Conservation (phyloP, 306 rosid genomes). For the Medicago arabica region DNA sequence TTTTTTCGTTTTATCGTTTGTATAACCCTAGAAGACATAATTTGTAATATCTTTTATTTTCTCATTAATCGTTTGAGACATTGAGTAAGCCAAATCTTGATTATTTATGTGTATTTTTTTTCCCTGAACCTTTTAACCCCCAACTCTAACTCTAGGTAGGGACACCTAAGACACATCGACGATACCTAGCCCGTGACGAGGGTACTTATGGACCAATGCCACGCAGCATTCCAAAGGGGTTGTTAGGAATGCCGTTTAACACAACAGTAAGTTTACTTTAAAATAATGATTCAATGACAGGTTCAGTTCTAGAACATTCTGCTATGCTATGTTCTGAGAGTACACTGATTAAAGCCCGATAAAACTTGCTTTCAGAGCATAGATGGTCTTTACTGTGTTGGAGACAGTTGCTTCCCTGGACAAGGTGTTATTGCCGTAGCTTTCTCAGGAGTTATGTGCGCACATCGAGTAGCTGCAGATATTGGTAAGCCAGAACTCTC, state of each 20-base stretch:
- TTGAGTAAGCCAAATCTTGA: neutral
- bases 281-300: slow-evolving; percentile 7
- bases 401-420: slow-evolving; percentile 99
- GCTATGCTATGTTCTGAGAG: slow-evolving; percentile 25
- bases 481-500: slow-evolving; percentile 56
- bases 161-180: slow-evolving; percentile 91
- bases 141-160: slow-evolving; percentile 67
- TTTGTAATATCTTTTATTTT: neutral
- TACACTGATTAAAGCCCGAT: slow-evolving; percentile 34
- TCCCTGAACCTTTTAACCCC: slow-evolving; percentile 11
- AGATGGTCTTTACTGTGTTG: slow-evolving; percentile 93
- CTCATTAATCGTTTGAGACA: neutral
- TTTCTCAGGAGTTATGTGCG: slow-evolving; percentile 96
- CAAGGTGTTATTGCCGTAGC: slow-evolving; percentile 98
- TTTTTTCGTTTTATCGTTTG: too few species aligned
- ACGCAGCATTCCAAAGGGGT: slow-evolving; percentile 76
- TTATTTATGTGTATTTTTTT: slow-evolving; percentile 15
- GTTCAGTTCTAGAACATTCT: slow-evolving; percentile 28
- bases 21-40: neutral
- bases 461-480: slow-evolving; percentile 97
- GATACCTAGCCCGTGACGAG: slow-evolving; percentile 81
- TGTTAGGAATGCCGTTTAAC: slow-evolving; percentile 97
- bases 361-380: slow-evolving; percentile 65
- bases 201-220: slow-evolving; percentile 99
- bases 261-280: slow-evolving; percentile 71